phyloP scores from a whole-genome alignment of 176 grass and related monocot genomes.

The Bolboschoenus planiculmis region DNA sequence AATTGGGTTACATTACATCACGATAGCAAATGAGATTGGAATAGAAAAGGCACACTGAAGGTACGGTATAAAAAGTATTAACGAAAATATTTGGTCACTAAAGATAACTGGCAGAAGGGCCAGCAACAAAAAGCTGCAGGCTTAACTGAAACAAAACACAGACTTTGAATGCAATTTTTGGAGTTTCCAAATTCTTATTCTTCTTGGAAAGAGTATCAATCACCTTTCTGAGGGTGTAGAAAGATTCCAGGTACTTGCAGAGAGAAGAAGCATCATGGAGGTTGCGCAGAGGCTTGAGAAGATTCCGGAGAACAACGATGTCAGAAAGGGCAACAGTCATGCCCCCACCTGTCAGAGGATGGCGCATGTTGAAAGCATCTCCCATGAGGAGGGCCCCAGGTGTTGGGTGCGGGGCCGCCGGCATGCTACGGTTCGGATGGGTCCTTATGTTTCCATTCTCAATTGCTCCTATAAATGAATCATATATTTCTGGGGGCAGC shows the following conservation, averaged over 20 bases:
- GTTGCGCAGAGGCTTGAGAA: constrained; percentile 84
- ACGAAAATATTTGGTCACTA: background rate
- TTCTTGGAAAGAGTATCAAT: background rate
- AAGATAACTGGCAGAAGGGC: background rate
- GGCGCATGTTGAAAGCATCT: constrained; percentile 98
- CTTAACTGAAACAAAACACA: background rate
- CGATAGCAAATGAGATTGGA: background rate
- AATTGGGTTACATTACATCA: background rate
- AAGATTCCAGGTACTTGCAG: constrained; percentile 89
- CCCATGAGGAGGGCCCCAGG: constrained; percentile 95
- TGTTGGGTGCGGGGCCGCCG: constrained; percentile 77
- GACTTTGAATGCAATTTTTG: background rate
- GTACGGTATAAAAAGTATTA: background rate
- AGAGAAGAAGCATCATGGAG: constrained; percentile 71
- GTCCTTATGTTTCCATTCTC: constrained; percentile 93
- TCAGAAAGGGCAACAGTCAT: constrained; percentile 98
- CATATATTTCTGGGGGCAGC: constrained; percentile 61
- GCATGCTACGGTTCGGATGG: constrained; percentile 93
- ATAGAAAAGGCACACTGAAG: background rate
- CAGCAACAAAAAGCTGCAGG: background rate
- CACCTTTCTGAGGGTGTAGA: constrained; percentile 95
- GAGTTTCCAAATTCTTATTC: background rate
- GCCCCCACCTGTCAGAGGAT: constrained; percentile 93
- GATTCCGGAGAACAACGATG: constrained; percentile 70
- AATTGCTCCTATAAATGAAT: constrained; percentile 69